phyloP scores from a whole-genome alignment of 169 alveolate species.

The Toxoplasma gondii region DNA sequence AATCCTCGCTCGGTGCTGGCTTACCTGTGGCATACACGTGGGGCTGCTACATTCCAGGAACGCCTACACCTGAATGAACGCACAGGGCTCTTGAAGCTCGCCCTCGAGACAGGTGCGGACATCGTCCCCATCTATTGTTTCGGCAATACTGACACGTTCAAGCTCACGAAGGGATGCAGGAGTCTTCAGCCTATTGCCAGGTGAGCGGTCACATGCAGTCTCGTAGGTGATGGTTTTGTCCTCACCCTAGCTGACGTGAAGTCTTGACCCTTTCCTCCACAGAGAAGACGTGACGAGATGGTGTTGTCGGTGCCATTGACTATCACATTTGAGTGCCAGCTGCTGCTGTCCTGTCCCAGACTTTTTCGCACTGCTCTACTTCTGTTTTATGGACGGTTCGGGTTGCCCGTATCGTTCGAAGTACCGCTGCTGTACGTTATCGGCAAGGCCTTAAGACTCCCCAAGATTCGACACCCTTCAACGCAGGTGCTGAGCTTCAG shows the following conservation, averaged over 20 bases:
- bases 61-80: constrained; percentile 65
- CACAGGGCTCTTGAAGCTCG: constrained; percentile 59
- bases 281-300: no score
- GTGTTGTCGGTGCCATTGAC: background rate
- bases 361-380: background rate
- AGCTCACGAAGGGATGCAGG: constrained; percentile 56
- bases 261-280: no score
- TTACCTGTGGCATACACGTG: no score
- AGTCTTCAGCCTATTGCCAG: constrained; percentile 55
- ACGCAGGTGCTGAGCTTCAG: background rate
- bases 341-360: background rate
- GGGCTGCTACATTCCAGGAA: constrained; percentile 17
- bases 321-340: background rate
- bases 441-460: background rate
- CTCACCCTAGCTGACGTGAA: no score
- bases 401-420: background rate
- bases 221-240: no score
- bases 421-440: background rate
- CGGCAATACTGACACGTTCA: constrained; percentile 58
- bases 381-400: background rate
- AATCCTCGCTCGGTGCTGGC: no score
- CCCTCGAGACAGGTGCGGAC: constrained; percentile 66
- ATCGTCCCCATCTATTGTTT: constrained; percentile 61
- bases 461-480: background rate
- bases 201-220: background rate